phyloP scores from a whole-genome alignment of 2,329 filamentous ascomycete genomes.

The Amauroascus niger region DNA sequence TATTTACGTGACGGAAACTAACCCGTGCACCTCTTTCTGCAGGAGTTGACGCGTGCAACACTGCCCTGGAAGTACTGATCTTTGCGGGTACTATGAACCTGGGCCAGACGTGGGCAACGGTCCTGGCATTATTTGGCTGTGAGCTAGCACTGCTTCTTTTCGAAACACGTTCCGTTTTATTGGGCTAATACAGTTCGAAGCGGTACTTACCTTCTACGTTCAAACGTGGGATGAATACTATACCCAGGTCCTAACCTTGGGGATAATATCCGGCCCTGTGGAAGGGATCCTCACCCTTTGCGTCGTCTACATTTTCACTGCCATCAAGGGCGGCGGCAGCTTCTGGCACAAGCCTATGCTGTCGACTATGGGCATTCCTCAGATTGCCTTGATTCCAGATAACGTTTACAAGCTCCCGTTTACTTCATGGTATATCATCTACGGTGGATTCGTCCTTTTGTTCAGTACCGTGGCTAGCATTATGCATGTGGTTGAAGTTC shows the following conservation, averaged over 20 bases:
- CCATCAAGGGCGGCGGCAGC: constrained; percentile 72
- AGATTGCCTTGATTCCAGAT: constrained; percentile 56
- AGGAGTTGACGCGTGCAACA: constrained; percentile 89
- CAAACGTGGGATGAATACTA: constrained; percentile 99
- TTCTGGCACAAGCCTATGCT: constrained; percentile 89
- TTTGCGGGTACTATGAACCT: constrained; percentile 90
- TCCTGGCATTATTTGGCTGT: constrained; percentile 75
- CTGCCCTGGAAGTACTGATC: constrained; percentile 80
- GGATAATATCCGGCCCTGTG: constrained; percentile 85
- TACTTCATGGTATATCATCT: constrained; percentile 85
- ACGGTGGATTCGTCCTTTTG: constrained; percentile 69
- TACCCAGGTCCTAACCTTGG: constrained; percentile 87
- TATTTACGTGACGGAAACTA: background rate
- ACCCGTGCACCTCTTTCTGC: background rate
- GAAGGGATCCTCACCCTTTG: constrained; percentile 85
- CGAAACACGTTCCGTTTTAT: background rate
- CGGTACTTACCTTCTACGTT: constrained; percentile 90
- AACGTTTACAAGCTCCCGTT: constrained; percentile 69
- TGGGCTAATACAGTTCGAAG: constrained; percentile 35
- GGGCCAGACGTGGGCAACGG: constrained; percentile 82
- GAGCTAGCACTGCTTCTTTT: constrained; percentile 27
- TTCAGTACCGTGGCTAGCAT: constrained; percentile 69
- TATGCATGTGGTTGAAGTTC: constrained; percentile 72
- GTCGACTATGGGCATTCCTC: constrained; percentile 57
- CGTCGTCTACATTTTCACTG: constrained; percentile 72